A percentile compares a stretch with the other conserved stretches of the same genome.
These are phyloP conservation scores for Populus trichocarpa DNA, from an alignment of 441 rosid genomes.

Conservation along the genomic window DNA sequence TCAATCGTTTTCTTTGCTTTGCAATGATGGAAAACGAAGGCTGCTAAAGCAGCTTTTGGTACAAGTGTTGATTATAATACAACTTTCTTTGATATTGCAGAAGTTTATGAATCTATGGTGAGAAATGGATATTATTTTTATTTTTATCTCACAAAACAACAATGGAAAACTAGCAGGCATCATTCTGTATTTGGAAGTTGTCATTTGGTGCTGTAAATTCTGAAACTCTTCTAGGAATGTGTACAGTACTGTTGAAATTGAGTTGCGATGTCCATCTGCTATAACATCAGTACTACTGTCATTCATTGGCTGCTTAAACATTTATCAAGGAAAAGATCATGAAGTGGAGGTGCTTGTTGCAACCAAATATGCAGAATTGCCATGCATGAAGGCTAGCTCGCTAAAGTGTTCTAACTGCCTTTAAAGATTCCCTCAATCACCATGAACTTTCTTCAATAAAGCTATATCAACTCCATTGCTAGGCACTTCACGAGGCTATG, in stretches of 20 bases:
- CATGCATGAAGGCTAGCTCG: conserved; percentile 83
- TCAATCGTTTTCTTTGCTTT: neutral
- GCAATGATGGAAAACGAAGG: conserved; percentile 51
- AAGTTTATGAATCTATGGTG: conserved; percentile 87
- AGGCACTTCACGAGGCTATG: conserved; percentile 12
- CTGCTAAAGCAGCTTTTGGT: conserved; percentile 76
- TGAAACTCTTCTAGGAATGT: conserved; percentile 88
- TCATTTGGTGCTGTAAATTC: conserved; percentile 73
- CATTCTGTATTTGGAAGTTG: conserved; percentile 34
- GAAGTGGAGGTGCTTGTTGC: conserved; percentile 63
- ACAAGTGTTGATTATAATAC: conserved; percentile 63
- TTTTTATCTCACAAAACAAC: neutral
- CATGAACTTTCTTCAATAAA: conserved; percentile 81
- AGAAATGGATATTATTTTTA: conserved; percentile 7
- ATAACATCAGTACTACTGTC: neutral
- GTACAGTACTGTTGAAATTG: conserved; percentile 8
- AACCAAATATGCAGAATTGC: conserved; percentile 91
- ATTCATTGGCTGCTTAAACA: conserved; percentile 29
- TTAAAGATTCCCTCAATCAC: conserved; percentile 74
- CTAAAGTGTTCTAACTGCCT: conserved; percentile 69
- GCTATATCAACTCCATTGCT: conserved; percentile 97
- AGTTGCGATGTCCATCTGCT: neutral
- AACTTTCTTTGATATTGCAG: conserved; percentile 85
- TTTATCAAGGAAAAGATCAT: conserved; percentile 68
- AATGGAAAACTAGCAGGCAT: neutral